Conservation (phyloP, 1,284 basidiomycete species). For the Agaricales sp. region DNA sequence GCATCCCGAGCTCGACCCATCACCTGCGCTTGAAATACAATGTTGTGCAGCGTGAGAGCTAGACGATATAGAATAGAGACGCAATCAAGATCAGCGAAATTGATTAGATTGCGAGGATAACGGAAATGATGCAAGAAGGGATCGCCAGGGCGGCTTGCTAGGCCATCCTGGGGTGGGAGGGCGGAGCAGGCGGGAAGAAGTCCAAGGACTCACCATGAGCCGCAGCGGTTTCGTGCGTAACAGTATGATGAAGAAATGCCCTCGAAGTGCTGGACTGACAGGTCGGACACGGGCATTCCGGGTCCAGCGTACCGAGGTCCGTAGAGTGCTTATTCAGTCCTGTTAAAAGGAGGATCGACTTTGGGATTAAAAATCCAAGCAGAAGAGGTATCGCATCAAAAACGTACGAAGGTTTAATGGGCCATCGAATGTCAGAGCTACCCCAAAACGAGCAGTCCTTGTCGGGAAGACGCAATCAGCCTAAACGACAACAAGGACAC, state of each 20-base stretch:
- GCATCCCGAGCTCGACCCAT: slow-evolving; percentile 74
- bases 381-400: neutral
- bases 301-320: slow-evolving; percentile 64
- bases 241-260: slow-evolving; percentile 62
- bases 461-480: slow-evolving; percentile 88
- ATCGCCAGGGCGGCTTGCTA: too few relatives aligned
- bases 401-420: slow-evolving; percentile 68
- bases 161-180: too few relatives aligned
- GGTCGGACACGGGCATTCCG: slow-evolving; percentile 70
- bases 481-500: slow-evolving; percentile 22
- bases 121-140: too few relatives aligned
- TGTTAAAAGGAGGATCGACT: slow-evolving; percentile 11
- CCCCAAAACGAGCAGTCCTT: slow-evolving; percentile 77
- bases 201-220: slow-evolving; percentile 71
- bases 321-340: slow-evolving; percentile 60
- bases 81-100: neutral
- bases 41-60: slow-evolving; percentile 74
- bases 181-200: too few relatives aligned
- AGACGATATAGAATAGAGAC: neutral
- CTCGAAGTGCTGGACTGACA: slow-evolving; percentile 55
- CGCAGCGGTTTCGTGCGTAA: slow-evolving; percentile 68
- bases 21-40: slow-evolving; percentile 72
- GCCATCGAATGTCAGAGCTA: slow-evolving; percentile 70
- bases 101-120: too few relatives aligned
- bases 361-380: slow-evolving; percentile 1